A percentile compares a stretch with the other conserved stretches of the same genome.
These are phyloP conservation scores for Phytophthora cryptogea DNA, from an alignment of 352 stramenopile species.

Conservation along the genomic window DNA sequence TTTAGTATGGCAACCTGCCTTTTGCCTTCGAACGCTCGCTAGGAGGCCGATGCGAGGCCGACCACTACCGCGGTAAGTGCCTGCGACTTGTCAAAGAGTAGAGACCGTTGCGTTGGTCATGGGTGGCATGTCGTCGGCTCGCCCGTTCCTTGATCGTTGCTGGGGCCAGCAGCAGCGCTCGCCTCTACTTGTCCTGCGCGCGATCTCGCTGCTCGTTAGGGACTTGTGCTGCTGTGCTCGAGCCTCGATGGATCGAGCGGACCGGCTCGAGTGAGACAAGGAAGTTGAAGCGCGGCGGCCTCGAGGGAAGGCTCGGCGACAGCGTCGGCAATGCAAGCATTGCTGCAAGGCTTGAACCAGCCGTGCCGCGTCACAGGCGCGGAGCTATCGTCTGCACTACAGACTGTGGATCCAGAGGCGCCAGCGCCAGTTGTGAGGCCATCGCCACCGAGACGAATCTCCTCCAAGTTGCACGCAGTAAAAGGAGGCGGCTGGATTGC, in stretches of 20 bases:
- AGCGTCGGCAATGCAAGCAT: neutral
- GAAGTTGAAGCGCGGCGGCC: slow-evolving; percentile 20
- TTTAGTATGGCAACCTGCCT: neutral
- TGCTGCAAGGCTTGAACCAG: slow-evolving; percentile 1
- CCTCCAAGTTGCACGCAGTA: neutral
- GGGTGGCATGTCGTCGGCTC: slow-evolving; percentile 13
- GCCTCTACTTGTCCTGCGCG: slow-evolving; percentile 4
- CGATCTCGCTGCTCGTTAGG: slow-evolving; percentile 12
- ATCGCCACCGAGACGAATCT: neutral
- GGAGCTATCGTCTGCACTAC: neutral
- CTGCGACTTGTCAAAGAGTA: slow-evolving; percentile 1
- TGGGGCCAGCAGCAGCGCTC: slow-evolving; percentile 5
- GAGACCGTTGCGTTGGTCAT: slow-evolving; percentile 20
- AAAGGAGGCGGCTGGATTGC: neutral
- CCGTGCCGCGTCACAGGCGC: slow-evolving; percentile 10
- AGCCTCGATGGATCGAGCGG: slow-evolving; percentile 8
- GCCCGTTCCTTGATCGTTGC: slow-evolving; percentile 21
- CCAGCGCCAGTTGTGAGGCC: neutral
- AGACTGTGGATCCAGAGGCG: neutral
- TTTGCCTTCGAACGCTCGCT: neutral
- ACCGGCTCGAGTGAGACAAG: slow-evolving; percentile 29
- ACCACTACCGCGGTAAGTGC: slow-evolving; percentile 1
- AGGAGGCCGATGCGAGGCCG: neutral
- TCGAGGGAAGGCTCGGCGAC: neutral
- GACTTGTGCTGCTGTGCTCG: neutral